phyloP scores from a whole-genome alignment of 495 filamentous ascomycete species.

The Astrothelium macrocarpum region DNA sequence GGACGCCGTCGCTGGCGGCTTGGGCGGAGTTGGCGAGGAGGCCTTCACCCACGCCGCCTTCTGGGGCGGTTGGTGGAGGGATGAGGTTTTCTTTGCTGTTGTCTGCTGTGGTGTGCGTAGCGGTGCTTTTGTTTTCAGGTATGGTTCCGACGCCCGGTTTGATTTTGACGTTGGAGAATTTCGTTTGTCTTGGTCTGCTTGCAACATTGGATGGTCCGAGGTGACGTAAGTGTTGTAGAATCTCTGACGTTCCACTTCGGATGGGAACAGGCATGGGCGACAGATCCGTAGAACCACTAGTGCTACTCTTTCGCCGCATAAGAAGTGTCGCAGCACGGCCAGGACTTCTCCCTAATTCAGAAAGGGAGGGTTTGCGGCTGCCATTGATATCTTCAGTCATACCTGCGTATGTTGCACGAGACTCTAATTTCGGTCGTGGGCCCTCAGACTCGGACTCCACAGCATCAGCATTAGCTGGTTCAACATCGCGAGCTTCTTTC shows the following conservation, averaged over 20 bases:
- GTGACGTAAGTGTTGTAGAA: constrained; percentile 76
- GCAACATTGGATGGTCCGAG: constrained; percentile 90
- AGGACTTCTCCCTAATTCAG: constrained; percentile 12
- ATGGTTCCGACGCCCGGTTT: constrained; percentile 49
- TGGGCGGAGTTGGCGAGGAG: constrained; percentile 42
- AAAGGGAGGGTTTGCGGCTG: constrained; percentile 11
- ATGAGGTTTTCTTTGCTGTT: constrained; percentile 17
- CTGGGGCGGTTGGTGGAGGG: constrained; percentile 20
- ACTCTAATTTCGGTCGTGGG: constrained; percentile 35
- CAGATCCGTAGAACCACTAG: constrained; percentile 15
- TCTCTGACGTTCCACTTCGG: constrained; percentile 44
- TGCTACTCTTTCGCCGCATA: constrained; percentile 34
- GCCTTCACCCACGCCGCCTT: constrained; percentile 45
- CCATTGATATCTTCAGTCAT: not conserved
- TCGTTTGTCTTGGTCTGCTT: constrained; percentile 68
- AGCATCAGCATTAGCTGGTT: constrained; percentile 7
- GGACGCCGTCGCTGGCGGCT: constrained; percentile 59
- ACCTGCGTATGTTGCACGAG: not conserved
- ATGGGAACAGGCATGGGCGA: constrained; percentile 15
- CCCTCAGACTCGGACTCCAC: constrained; percentile 12
- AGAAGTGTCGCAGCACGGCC: constrained; percentile 35
- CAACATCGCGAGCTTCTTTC: constrained; percentile 40
- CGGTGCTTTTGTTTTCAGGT: constrained; percentile 19
- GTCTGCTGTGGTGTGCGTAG: constrained; percentile 16
- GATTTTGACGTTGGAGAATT: constrained; percentile 85